Base-by-base conservation (phyloP, 441 rosid genomes). In the Hura crepitans region DNA sequence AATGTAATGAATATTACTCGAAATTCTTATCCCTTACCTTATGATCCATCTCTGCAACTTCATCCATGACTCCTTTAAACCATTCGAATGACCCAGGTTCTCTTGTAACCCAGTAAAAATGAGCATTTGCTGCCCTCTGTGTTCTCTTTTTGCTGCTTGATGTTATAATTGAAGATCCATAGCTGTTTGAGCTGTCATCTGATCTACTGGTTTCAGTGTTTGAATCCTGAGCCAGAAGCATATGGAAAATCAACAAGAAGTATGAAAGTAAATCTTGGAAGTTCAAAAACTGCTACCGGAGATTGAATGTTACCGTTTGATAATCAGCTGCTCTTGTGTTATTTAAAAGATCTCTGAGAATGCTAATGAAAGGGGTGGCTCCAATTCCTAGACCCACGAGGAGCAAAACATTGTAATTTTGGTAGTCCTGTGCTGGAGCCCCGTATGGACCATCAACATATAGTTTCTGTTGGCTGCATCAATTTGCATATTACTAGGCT, bases 51-150 rank as follows among this genome's bases (percentile, higher is more conserved):
- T 84, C 97, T 66, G 99, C 95, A 53, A 92, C 85, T 79, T 95
- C 95, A 75, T 95, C 83, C 97, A 95, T 90, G 72, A 89, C 97
- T 66, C 96, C 98, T 86, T 90, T 89, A 71, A 95, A 95, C 98
- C 97, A 95, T 79, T 92, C 99, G 2, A 95, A 85, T 2, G 98
- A 95, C 22, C 90, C 94, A 0, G 91, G 87, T 68, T 95, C 99
- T 75, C 97, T 86, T 22, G 99, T 95, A 23, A 95, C 99, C 96
- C 98, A 92, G 70, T 88, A 90, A 83, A 95, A 95, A 73, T 95
- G 84, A 68, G 99, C 98, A 78, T 80, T 86, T 72, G 75, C 84
- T 27, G 85, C 81, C 74, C 72, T 80, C 46, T 77, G 83, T 47
- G 87, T 62, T 72, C 77, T 87, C 81, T 83, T 95, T 81, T 70